A percentile compares a stretch with the other conserved stretches of the same genome.
Evolutionary conservation across 1,284 basidiomycete species (phyloP).

Genomic region (Moesziomyces globuligerus): DNA sequence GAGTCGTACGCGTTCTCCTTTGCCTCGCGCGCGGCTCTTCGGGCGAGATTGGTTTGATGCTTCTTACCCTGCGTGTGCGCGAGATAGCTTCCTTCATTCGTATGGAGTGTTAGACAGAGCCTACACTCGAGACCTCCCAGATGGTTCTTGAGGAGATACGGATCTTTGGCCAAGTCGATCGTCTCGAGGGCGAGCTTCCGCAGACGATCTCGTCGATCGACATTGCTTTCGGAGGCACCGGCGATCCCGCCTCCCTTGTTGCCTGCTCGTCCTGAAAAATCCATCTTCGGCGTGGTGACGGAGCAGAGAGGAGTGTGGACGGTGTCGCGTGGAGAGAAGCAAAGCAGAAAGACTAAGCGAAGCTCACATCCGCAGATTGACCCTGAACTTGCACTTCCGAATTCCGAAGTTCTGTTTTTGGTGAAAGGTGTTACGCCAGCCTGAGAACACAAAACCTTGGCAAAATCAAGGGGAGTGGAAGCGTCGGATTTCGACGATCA

Average conservation of each 20-base stretch:
- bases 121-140: conserved; percentile 96
- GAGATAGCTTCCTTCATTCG: conserved; percentile 98
- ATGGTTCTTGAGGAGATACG: conserved; percentile 98
- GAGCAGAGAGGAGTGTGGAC: background rate
- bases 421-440: background rate
- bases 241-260: conserved; percentile 70
- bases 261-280: conserved; percentile 67
- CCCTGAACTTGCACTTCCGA: conserved; percentile 12
- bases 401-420: conserved; percentile 12
- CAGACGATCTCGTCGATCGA: conserved; percentile 92
- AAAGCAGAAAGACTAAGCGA: background rate
- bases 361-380: conserved; percentile 3
- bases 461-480: background rate
- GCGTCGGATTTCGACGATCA: conserved; percentile 28
- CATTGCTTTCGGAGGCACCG: conserved; percentile 89
- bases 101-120: conserved; percentile 95
- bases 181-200: conserved; percentile 79
- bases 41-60: conserved; percentile 96
- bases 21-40: conserved; percentile 92
- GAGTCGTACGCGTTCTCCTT: conserved; percentile 73
- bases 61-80: conserved; percentile 99
- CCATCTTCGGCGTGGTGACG: conserved; percentile 24
- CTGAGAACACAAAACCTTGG: background rate
- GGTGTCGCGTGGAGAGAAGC: background rate
- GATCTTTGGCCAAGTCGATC: conserved; percentile 74